Evolutionary conservation across 163 green algal genomes (phyloP), one percentile per base, ranked within the genome.

Genomic region (Chlamydomonas reinhardtii): DNA sequence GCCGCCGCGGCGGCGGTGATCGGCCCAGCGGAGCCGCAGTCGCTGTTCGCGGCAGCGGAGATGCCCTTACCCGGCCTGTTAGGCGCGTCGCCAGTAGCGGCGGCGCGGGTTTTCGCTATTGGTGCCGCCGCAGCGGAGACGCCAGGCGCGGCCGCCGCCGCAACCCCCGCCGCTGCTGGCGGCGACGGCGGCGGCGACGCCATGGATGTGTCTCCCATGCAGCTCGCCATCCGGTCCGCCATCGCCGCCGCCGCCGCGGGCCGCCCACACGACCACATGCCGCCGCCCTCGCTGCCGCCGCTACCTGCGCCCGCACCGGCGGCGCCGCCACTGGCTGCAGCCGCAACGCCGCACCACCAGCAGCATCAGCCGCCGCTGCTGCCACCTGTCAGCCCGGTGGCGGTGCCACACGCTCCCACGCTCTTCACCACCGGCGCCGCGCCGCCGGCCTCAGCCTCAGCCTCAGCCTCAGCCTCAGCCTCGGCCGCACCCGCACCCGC

Each of bases 141-240:
- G 62, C 2, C 27, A 16, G 62, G 9, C 48, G 48, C 48, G 14
- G 48, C 48, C 19, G 48, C 12, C 48, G 48, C 48, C 11, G 48
- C 48, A 9, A 14, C 6, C 48, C 11, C 48, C 14, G 48, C 12
- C 48, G 48, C 48, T 17, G 48, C 48, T 56, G 48, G 19, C 48
- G 48, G 48, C 11, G 48, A 56, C 39, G 39, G 5, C 39, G 24
- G 61, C 61, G 25, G 61, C 27, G 27, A 17, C 27, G 62, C 27
- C 27, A 70, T 20, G 12, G 62, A 5, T 3, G 12, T 70, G 3
- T 70, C 62, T 3, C 52, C 79, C 9, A 72, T 85, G 32, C 79
- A 85, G 68, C 54, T 85, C 17, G 79, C 79, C 22, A 85, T 85
- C 25, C 79, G 79, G 22, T 73, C 68, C 34, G 79, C 79, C 20